phyloP scores from a whole-genome alignment of 495 filamentous ascomycete genomes.

The Apiosordaria backusii region DNA sequence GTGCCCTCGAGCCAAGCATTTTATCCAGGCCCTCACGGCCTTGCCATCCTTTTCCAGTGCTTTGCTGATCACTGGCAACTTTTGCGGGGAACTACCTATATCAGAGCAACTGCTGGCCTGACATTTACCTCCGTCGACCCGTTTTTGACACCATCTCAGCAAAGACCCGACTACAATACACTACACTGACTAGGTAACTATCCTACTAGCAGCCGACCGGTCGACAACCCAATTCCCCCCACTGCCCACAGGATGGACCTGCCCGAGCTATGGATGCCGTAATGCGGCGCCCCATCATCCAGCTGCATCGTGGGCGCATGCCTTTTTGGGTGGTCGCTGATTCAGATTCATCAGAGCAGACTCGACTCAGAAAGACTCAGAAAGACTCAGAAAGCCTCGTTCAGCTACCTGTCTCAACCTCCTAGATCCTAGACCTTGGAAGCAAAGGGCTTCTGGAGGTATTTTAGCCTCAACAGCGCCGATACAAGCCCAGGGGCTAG shows the following conservation, averaged over 20 bases:
- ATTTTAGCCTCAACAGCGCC: constrained; percentile 8
- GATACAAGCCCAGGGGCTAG: not conserved
- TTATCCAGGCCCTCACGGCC: not conserved
- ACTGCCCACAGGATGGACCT: not conserved
- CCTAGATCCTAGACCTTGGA: not conserved
- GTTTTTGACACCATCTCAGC: no score
- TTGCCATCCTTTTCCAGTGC: constrained; percentile 12
- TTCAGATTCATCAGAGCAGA: constrained; percentile 1
- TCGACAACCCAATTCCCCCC: not conserved
- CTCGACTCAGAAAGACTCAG: no score
- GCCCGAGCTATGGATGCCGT: constrained; percentile 7
- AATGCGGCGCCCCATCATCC: constrained; percentile 9
- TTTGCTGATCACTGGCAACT: not conserved
- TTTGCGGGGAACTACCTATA: constrained; percentile 1
- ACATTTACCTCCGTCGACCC: no score
- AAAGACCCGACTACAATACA: no score
- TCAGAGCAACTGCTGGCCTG: no score
- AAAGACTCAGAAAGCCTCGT: no score
- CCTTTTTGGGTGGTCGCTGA: not conserved
- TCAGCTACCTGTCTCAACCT: no score
- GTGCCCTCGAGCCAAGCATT: constrained; percentile 18
- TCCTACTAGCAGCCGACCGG: not conserved
- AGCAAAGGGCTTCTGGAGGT: not conserved
- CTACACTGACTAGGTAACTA: no score
- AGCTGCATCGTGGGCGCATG: not conserved